These are phyloP conservation scores for Talaromyces sp. DNA, from an alignment of 2,329 filamentous ascomycete species.

Conservation along the genomic window DNA sequence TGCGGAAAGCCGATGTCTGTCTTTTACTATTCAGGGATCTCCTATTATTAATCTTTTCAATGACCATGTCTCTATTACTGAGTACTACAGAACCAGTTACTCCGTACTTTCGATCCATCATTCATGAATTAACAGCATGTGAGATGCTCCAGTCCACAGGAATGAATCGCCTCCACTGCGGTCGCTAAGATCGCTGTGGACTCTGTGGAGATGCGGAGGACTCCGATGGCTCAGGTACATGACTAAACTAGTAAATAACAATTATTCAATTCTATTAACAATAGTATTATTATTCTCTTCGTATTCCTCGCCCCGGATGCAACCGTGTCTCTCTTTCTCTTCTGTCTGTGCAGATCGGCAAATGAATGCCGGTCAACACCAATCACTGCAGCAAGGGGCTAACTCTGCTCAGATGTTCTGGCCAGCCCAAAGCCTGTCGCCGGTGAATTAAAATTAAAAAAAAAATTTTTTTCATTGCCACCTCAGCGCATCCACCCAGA, in stretches of 20 bases:
- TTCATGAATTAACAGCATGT: neutral
- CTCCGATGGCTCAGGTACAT: neutral
- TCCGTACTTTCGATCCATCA: no score
- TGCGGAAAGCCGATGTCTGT: neutral
- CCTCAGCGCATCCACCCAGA: neutral
- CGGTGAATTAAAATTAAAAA: neutral
- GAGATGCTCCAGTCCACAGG: neutral
- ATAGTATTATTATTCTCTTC: neutral
- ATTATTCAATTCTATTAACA: neutral
- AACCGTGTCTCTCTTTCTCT: neutral
- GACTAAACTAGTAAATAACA: neutral
- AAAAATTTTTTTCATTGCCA: neutral
- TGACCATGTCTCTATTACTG: neutral
- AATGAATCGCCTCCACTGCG: neutral
- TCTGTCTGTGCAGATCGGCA: no score
- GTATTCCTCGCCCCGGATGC: neutral
- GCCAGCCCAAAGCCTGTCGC: neutral
- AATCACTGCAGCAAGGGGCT: neutral
- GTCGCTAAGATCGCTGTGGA: neutral
- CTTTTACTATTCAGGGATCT: neutral
- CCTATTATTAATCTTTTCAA: neutral
- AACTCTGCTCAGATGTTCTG: neutral
- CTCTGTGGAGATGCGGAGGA: neutral
- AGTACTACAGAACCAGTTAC: neutral
- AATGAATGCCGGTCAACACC: neutral